Conservation (phyloP, 2,329 filamentous ascomycete genomes). For the Pleomassaria siparia region DNA sequence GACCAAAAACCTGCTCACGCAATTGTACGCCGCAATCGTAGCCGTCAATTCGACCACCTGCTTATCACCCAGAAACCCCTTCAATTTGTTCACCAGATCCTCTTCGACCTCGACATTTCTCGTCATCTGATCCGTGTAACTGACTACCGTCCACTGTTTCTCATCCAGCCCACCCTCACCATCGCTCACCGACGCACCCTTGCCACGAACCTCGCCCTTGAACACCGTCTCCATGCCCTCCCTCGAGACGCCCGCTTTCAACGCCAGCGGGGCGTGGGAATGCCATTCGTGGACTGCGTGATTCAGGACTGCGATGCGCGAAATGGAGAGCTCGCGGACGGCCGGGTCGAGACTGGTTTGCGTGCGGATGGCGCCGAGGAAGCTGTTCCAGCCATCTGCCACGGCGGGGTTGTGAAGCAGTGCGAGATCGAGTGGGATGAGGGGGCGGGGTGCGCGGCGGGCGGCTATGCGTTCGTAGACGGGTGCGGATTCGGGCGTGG, state of each 20-base stretch:
- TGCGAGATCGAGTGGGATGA: slow-evolving; percentile 59
- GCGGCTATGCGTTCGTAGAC: slow-evolving; percentile 56
- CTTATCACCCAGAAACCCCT: slow-evolving; percentile 62
- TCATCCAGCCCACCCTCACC: slow-evolving; percentile 35
- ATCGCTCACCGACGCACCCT: slow-evolving; percentile 39
- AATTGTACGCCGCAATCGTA: slow-evolving; percentile 79
- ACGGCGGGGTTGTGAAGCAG: slow-evolving; percentile 59
- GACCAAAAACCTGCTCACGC: slow-evolving; percentile 79
- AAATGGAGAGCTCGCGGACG: slow-evolving; percentile 77
- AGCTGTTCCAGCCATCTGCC: slow-evolving; percentile 62
- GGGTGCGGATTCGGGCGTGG: slow-evolving; percentile 49
- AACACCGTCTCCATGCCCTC: slow-evolving; percentile 56
- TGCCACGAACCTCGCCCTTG: slow-evolving; percentile 25
- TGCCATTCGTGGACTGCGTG: slow-evolving; percentile 84
- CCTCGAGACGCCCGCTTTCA: slow-evolving; percentile 60
- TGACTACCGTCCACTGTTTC: slow-evolving; percentile 67
- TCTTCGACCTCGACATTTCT: slow-evolving; percentile 69
- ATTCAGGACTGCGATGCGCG: slow-evolving; percentile 80
- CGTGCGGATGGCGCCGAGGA: slow-evolving; percentile 59
- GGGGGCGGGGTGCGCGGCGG: slow-evolving; percentile 52
- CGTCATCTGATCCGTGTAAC: slow-evolving; percentile 84
- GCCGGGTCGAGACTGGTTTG: slow-evolving; percentile 51
- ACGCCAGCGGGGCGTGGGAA: slow-evolving; percentile 70
- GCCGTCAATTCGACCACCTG: slow-evolving; percentile 81
- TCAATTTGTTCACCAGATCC: slow-evolving; percentile 64